Conservation (phyloP, 768 basidiomycete genomes). For the Rhizopogon sp. region DNA sequence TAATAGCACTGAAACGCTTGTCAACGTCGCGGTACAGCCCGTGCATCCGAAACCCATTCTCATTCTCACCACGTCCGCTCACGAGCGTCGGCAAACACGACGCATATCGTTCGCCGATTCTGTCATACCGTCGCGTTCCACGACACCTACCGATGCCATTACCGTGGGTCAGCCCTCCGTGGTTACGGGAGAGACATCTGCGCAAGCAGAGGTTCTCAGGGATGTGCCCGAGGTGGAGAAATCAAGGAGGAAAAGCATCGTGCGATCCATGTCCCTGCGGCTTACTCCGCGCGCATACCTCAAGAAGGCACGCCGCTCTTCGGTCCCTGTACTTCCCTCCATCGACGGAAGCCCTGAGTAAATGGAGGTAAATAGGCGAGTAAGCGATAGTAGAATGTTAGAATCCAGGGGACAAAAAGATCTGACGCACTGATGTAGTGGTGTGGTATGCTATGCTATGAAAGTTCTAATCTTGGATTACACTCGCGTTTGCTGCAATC, state of each 20-base stretch:
- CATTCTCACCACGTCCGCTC: background rate
- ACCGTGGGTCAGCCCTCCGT: background rate
- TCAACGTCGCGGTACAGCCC: background rate
- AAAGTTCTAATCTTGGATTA: too few species aligned
- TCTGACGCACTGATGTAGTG: too few species aligned
- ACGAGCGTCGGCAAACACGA: background rate
- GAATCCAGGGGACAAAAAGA: too few species aligned
- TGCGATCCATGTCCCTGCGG: conserved; percentile 10
- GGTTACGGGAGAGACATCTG: background rate
- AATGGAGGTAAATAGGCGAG: background rate
- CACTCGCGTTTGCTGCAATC: too few species aligned
- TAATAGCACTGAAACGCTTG: background rate
- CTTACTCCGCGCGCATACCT: conserved; percentile 4
- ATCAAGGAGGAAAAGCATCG: background rate
- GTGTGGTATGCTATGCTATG: too few species aligned
- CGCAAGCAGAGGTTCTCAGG: background rate
- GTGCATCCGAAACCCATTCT: background rate
- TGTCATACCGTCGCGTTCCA: background rate
- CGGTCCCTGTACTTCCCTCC: background rate
- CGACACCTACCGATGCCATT: background rate
- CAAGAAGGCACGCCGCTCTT: conserved; percentile 9
- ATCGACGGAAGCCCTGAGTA: background rate
- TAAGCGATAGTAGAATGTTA: too few species aligned
- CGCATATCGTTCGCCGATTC: background rate
- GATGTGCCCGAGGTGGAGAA: background rate